phyloP scores from a whole-genome alignment of 305 asterid genomes.

The Andrographis paniculata region DNA sequence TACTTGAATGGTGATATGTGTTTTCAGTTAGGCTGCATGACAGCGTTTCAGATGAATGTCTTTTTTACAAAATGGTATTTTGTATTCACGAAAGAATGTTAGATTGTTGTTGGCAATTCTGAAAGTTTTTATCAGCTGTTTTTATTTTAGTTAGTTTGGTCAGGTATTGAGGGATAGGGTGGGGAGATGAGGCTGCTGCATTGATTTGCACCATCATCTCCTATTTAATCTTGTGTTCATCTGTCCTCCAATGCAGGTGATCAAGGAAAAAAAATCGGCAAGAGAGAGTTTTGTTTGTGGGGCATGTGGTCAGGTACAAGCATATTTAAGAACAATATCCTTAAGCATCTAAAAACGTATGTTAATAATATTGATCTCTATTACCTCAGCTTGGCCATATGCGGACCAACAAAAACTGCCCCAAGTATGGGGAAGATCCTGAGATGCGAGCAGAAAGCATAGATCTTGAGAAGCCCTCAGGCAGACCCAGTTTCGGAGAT shows the following conservation, averaged over 20 bases:
- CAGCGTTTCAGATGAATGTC: slow-evolving; percentile 3
- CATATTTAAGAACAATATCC: slow-evolving; percentile 14
- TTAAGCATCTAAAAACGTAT: slow-evolving; percentile 16
- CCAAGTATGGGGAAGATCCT: slow-evolving; percentile 81
- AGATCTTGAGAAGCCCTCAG: slow-evolving; percentile 52
- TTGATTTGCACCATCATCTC: no score
- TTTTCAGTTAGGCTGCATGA: slow-evolving; percentile 11
- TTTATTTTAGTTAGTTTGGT: no score
- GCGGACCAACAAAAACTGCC: slow-evolving; percentile 98
- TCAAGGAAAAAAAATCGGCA: slow-evolving; percentile 93
- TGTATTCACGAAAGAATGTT: no score
- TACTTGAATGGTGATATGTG: slow-evolving; percentile 13
- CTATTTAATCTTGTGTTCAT: background rate
- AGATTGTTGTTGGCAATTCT: no score
- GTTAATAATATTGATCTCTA: slow-evolving; percentile 16
- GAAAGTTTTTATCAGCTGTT: no score
- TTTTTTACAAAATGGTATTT: no score
- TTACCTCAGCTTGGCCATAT: slow-evolving; percentile 84
- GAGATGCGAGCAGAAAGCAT: slow-evolving; percentile 54
- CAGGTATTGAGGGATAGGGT: no score
- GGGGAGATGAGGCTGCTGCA: no score
- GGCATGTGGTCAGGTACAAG: slow-evolving; percentile 94
- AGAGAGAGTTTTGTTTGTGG: slow-evolving; percentile 98
- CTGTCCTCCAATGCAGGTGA: slow-evolving; percentile 31
- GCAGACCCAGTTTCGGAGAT: slow-evolving; percentile 41